Conservation (phyloP, 2,329 filamentous ascomycete species). For the Verticillium dahliae region DNA sequence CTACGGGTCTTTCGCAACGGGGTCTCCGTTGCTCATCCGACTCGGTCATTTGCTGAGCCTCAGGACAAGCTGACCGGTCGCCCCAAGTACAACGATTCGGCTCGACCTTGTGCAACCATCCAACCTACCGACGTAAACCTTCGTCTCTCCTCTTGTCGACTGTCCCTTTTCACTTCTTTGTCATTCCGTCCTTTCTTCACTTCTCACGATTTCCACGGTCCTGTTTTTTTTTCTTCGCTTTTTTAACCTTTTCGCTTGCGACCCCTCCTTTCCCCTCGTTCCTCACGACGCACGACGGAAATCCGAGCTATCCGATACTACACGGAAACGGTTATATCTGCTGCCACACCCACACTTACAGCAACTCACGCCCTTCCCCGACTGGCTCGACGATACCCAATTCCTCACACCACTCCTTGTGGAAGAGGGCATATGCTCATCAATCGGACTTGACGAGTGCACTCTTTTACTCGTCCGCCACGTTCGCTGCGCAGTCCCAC, state of each 20-base stretch:
- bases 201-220: background rate
- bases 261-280: background rate
- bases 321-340: background rate
- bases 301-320: background rate
- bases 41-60: background rate
- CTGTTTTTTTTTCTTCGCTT: no score
- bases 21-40: background rate
- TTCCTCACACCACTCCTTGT: background rate
- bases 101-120: background rate
- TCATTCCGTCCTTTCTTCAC: background rate
- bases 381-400: background rate
- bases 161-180: background rate
- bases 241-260: background rate
- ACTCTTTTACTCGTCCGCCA: background rate
- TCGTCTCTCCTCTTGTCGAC: background rate
- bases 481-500: background rate
- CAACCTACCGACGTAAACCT: background rate
- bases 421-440: background rate
- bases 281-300: background rate
- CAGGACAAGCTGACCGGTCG: background rate
- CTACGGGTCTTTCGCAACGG: background rate
- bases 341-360: background rate
- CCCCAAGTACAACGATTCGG: background rate
- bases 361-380: background rate
- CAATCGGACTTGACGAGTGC: background rate